Evolutionary conservation across 331 rosid species (phyloP), one percentile per base, ranked within the genome.

Genomic region (Malus hybrid): DNA sequence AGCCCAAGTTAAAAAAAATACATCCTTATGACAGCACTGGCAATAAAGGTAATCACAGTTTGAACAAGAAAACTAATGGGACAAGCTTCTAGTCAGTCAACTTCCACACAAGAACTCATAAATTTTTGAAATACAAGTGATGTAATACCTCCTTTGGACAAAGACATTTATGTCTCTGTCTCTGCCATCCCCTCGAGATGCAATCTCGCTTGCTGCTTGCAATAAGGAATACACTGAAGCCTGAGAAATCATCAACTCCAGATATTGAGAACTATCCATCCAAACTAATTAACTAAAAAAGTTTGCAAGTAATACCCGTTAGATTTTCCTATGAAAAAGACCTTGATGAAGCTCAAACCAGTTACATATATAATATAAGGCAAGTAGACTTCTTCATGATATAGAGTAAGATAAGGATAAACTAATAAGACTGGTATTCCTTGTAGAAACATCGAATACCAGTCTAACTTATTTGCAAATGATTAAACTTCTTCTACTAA

Each of bases 151-250:
- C 83, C 85, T 90, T 75, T 95, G 97, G 80, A 89, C 93, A 81
- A 89, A 86, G 57, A 79, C 80, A 70, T 89, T 90, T 76, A 89
- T 85, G 81, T 85, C 90, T 82, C 86, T 88, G 79, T 92, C 93
- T 81, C 96, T 83, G 63, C 75, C 84, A 81, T 89, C 93, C 65
- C 91, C 87, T 76, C 73, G 84, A 62, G 92, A 87, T 76, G 97
- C 90, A 80, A 95, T 83, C 81, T 95, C 97, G 46, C 83, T 86
- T 62, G 90, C 97, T 81, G 99, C 99, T 74, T 92, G 96, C 91
- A 95, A 69, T 73, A 95, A 89, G 65, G 96, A 90, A 84, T 85
- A 88, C 74, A 88, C 90, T 71, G 97, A 88, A 77, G 93, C 97
- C 99, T 95, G 93, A 65, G 80, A 77, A 80, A 80, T 54, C 71